Percentiles rank a stretch among this genome's conserved stretches.
Evolutionary conservation across 2,329 filamentous ascomycete species (phyloP).

Genomic region (Xylariaceae sp.): DNA sequence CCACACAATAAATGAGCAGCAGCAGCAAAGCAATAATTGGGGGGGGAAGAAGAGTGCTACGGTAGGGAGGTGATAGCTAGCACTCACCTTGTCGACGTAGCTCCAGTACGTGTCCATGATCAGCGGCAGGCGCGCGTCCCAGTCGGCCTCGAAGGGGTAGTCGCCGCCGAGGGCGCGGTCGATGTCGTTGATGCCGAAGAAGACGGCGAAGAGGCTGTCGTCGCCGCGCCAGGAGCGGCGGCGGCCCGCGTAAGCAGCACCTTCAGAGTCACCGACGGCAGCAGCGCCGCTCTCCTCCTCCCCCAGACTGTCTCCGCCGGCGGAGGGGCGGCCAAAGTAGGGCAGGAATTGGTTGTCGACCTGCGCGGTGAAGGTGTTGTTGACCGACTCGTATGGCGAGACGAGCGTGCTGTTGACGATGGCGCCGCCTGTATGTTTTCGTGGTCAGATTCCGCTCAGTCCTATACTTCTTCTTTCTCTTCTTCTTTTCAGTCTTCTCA

Average conservation of each 20-base stretch:
- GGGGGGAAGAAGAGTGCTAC: no score
- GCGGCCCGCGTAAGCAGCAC: no score
- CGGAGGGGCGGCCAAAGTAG: constrained; percentile 9
- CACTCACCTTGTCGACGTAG: constrained; percentile 5
- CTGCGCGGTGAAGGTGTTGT: constrained; percentile 10
- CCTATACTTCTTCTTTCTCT: no score
- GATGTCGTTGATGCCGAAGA: constrained; percentile 10
- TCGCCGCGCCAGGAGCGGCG: constrained; percentile 4
- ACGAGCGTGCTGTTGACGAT: constrained; percentile 8
- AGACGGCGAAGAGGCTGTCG: constrained; percentile 5
- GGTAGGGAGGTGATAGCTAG: no score
- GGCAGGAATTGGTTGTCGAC: constrained; percentile 9
- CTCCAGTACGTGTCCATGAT: constrained; percentile 3
- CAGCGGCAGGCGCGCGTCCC: neutral
- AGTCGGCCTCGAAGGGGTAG: constrained; percentile 6
- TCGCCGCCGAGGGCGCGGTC: constrained; percentile 10
- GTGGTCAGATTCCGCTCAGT: no score
- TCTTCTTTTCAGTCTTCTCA: no score
- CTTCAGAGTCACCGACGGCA: no score
- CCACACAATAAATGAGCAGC: no score
- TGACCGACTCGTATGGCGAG: constrained; percentile 5
- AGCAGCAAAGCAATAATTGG: no score
- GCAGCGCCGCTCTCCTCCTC: neutral
- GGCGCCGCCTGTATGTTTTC: no score
- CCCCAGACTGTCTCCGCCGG: constrained; percentile 2